phyloP scores from a whole-genome alignment of 1,139 yeast genomes.

The Yamadazyma aaseri region DNA sequence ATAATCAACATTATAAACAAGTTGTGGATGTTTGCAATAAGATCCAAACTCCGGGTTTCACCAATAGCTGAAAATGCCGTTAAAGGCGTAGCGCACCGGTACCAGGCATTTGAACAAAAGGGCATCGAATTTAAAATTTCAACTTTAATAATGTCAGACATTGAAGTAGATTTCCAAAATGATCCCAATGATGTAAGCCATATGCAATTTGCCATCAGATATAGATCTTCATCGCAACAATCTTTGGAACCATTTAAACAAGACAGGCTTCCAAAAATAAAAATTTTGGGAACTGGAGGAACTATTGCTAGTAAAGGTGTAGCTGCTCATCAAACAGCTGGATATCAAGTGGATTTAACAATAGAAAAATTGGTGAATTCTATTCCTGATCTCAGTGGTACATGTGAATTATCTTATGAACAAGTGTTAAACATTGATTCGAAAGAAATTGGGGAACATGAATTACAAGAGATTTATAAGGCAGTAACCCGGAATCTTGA shows the following conservation, averaged over 20 bases:
- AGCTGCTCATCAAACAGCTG: slow-evolving; percentile 59
- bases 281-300: slow-evolving; percentile 71
- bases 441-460: slow-evolving; percentile 53
- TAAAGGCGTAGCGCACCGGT: too few relatives aligned
- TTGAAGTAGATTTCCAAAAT: slow-evolving; percentile 12
- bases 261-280: slow-evolving; percentile 38
- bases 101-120: too few relatives aligned
- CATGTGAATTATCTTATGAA: slow-evolving; percentile 61
- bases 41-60: too few relatives aligned
- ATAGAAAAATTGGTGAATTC: slow-evolving; percentile 57
- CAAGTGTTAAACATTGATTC: slow-evolving; percentile 67
- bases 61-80: too few relatives aligned
- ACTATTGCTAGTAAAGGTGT: slow-evolving; percentile 69
- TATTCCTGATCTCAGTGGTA: slow-evolving; percentile 59
- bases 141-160: slow-evolving; percentile 10
- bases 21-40: too few relatives aligned
- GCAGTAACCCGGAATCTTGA: slow-evolving; percentile 45
- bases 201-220: slow-evolving; percentile 16
- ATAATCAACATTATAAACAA: too few relatives aligned
- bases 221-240: slow-evolving; percentile 16
- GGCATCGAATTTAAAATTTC: not conserved
- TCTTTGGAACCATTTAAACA: slow-evolving; percentile 10
- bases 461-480: slow-evolving; percentile 33
- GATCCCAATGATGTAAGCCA: slow-evolving; percentile 14
- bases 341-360: slow-evolving; percentile 65